Conservation (phyloP, 106 monocot species). For the Hemerocallis citrina region DNA sequence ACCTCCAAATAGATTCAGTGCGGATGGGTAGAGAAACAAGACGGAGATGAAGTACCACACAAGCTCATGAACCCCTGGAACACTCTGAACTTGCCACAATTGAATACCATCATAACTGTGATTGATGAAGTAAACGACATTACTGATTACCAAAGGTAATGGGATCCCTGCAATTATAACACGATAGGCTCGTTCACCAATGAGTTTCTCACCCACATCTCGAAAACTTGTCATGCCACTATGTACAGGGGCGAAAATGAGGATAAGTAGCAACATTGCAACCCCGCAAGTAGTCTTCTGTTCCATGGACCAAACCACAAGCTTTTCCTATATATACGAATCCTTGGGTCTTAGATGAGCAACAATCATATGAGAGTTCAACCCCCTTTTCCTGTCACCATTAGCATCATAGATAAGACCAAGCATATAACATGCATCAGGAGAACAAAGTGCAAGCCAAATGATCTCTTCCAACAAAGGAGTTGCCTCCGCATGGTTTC, state of each 20-base stretch:
- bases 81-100: slow-evolving; percentile 69
- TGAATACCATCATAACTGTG: slow-evolving; percentile 86
- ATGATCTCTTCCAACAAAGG: too few relatives aligned
- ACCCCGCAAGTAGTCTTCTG: too few relatives aligned
- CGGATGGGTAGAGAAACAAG: slow-evolving; percentile 82
- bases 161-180: slow-evolving; percentile 91
- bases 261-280: slow-evolving; percentile 53
- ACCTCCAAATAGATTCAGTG: slow-evolving; percentile 85
- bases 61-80: slow-evolving; percentile 61
- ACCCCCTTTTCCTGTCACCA: too few relatives aligned
- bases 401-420: too few relatives aligned
- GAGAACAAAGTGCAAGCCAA: too few relatives aligned
- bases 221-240: slow-evolving; percentile 91
- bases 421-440: too few relatives aligned
- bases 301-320: too few relatives aligned
- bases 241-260: slow-evolving; percentile 74
- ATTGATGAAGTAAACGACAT: slow-evolving; percentile 82
- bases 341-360: too few relatives aligned
- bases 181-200: slow-evolving; percentile 81
- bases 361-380: too few relatives aligned
- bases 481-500: too few relatives aligned
- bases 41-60: slow-evolving; percentile 88
- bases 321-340: too few relatives aligned
- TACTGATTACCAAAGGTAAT: slow-evolving; percentile 77
- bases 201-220: slow-evolving; percentile 67